phyloP scores from a whole-genome alignment of 306 rosid species.

The Vigna nakashimae region DNA sequence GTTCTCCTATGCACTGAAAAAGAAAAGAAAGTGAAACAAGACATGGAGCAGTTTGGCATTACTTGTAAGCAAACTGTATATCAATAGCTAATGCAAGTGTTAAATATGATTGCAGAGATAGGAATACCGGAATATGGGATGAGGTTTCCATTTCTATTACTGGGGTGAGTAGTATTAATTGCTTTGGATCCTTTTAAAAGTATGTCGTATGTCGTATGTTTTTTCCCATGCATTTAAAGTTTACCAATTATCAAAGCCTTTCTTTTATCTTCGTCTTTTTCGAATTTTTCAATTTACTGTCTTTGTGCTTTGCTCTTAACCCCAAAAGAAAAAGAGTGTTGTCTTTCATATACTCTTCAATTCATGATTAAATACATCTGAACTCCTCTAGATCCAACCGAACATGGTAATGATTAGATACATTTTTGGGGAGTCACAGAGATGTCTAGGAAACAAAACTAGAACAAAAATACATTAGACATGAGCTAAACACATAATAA shows the following conservation, averaged over 20 bases:
- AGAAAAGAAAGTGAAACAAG: constrained; percentile 24
- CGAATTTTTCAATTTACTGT: neutral
- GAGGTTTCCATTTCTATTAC: constrained; percentile 77
- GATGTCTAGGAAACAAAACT: constrained; percentile 33
- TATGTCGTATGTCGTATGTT: neutral
- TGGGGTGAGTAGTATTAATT: constrained; percentile 72
- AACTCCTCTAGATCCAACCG: neutral
- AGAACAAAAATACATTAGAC: constrained; percentile 22
- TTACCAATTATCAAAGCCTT: neutral
- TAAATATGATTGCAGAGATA: constrained; percentile 71
- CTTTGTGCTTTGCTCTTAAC: constrained; percentile 24
- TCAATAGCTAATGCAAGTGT: constrained; percentile 32
- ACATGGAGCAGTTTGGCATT: neutral
- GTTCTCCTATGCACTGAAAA: constrained; percentile 5
- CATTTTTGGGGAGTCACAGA: constrained; percentile 5
- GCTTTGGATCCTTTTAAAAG: constrained; percentile 36
- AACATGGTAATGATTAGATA: neutral
- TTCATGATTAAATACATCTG: constrained; percentile 28
- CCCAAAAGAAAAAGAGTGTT: neutral
- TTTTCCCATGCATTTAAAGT: neutral
- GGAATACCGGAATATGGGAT: constrained; percentile 99
- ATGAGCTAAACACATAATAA: constrained; percentile 27
- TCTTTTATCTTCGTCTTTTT: constrained; percentile 9
- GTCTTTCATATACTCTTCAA: constrained; percentile 16
- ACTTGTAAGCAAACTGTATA: neutral